phyloP scores from a whole-genome alignment of 768 basidiomycete genomes.

The Dioszegia hungarica region DNA sequence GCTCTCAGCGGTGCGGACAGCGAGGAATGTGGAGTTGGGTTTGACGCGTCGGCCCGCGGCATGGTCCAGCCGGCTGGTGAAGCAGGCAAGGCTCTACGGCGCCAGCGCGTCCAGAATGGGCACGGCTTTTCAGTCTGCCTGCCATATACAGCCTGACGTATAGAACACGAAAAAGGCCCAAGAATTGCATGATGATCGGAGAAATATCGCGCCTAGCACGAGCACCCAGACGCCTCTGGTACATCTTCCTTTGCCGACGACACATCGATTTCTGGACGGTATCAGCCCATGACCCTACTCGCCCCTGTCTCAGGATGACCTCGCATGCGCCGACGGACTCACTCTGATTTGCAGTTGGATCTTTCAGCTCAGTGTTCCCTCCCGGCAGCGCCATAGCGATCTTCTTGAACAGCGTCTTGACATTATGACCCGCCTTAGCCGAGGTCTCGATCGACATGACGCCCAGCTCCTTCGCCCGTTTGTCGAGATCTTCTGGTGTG shows the following conservation, averaged over 20 bases:
- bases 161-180: no score
- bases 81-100: no score
- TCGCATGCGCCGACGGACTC: no score
- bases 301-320: no score
- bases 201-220: conserved; percentile 57
- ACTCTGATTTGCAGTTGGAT: conserved; percentile 52
- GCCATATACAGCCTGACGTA: no score
- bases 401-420: conserved; percentile 98
- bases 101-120: no score
- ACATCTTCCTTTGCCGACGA: conserved; percentile 65
- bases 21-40: neutral
- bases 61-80: no score
- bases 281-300: neutral
- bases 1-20: no score
- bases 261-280: conserved; percentile 76
- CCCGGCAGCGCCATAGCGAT: conserved; percentile 97
- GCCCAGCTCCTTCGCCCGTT: conserved; percentile 78
- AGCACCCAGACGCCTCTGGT: conserved; percentile 81
- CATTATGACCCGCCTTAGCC: conserved; percentile 98
- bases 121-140: no score
- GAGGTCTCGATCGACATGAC: conserved; percentile 99
- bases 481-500: conserved; percentile 94
- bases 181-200: no score
- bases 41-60: neutral
- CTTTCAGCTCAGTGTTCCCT: conserved; percentile 67